A percentile compares a stretch with the other conserved stretches of the same genome.
Evolutionary conservation across 2,329 filamentous ascomycete genomes (phyloP).

Genomic region (Botrytis porri): DNA sequence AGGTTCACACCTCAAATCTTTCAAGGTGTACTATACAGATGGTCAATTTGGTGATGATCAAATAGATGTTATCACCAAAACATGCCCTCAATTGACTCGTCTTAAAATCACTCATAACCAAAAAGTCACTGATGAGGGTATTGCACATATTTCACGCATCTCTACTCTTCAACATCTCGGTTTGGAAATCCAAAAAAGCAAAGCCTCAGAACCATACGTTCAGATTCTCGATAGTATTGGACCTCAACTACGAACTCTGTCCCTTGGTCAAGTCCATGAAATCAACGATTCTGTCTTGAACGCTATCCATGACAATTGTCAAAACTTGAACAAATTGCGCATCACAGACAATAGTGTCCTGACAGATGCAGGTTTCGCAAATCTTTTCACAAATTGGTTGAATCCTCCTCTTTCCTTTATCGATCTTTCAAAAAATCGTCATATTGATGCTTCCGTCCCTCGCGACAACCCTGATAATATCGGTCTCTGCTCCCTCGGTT

Average conservation of each 20-base stretch:
- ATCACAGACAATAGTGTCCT: slow-evolving; percentile 73
- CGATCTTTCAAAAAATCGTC: slow-evolving; percentile 75
- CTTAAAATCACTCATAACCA: slow-evolving; percentile 83
- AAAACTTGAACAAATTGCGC: slow-evolving; percentile 69
- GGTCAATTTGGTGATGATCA: slow-evolving; percentile 73
- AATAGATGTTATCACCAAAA: slow-evolving; percentile 56
- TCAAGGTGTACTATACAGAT: slow-evolving; percentile 84
- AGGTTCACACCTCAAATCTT: slow-evolving; percentile 60
- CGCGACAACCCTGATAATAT: slow-evolving; percentile 62
- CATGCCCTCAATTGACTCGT: slow-evolving; percentile 66
- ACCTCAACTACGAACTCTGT: slow-evolving; percentile 68
- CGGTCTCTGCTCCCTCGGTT: slow-evolving; percentile 73
- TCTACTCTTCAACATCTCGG: slow-evolving; percentile 69
- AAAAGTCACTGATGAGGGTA: slow-evolving; percentile 62
- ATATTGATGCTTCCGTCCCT: slow-evolving; percentile 69
- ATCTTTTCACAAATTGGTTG: slow-evolving; percentile 72
- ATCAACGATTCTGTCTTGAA: slow-evolving; percentile 68
- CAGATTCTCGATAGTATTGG: slow-evolving; percentile 63
- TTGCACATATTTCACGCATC: slow-evolving; percentile 63
- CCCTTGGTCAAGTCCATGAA: slow-evolving; percentile 64
- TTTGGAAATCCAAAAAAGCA: slow-evolving; percentile 60
- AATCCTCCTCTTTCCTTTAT: slow-evolving; percentile 69
- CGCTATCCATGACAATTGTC: slow-evolving; percentile 68
- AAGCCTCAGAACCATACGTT: slow-evolving; percentile 55
- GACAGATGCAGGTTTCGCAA: slow-evolving; percentile 70